These are phyloP conservation scores for Penicillium angulare DNA, from an alignment of 495 filamentous ascomycete species.

Conservation along the genomic window DNA sequence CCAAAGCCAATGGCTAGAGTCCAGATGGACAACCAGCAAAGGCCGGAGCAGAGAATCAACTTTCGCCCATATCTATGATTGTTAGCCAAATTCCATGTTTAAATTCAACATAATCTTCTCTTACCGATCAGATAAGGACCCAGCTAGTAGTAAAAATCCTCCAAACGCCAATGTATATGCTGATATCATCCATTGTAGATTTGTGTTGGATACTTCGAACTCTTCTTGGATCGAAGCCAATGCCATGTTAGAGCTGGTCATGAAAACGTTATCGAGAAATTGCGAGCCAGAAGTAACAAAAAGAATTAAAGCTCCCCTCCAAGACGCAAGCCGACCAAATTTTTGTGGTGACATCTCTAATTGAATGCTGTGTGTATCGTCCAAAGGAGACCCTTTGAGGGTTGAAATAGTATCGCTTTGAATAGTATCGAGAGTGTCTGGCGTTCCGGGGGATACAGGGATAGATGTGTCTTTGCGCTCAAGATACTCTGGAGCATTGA, in stretches of 20 bases:
- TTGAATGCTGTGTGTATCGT: constrained; percentile 15
- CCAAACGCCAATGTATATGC: constrained; percentile 39
- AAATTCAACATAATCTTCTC: neutral
- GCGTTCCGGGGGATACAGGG: constrained; percentile 8
- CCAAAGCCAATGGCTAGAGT: constrained; percentile 38
- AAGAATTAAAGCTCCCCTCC: constrained; percentile 34
- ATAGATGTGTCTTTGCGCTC: constrained; percentile 22
- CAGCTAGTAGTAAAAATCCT: constrained; percentile 33
- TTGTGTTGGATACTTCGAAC: constrained; percentile 31
- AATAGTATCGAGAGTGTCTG: neutral
- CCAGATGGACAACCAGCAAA: constrained; percentile 35
- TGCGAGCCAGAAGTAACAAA: constrained; percentile 39
- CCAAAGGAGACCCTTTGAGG: constrained; percentile 16
- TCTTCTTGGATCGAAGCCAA: constrained; percentile 36
- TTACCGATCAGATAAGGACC: constrained; percentile 36
- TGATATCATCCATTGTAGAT: constrained; percentile 42
- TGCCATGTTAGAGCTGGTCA: constrained; percentile 39
- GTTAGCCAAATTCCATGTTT: neutral
- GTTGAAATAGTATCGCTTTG: constrained; percentile 9
- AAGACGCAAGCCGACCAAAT: constrained; percentile 29
- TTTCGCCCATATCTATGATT: constrained; percentile 32
- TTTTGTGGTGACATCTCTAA: constrained; percentile 24
- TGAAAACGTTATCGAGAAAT: constrained; percentile 40
- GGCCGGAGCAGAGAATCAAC: constrained; percentile 32
- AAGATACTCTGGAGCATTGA: constrained; percentile 9